These are phyloP conservation scores for Mycena alexandri DNA, from an alignment of 768 basidiomycete genomes.

Conservation along the genomic window DNA sequence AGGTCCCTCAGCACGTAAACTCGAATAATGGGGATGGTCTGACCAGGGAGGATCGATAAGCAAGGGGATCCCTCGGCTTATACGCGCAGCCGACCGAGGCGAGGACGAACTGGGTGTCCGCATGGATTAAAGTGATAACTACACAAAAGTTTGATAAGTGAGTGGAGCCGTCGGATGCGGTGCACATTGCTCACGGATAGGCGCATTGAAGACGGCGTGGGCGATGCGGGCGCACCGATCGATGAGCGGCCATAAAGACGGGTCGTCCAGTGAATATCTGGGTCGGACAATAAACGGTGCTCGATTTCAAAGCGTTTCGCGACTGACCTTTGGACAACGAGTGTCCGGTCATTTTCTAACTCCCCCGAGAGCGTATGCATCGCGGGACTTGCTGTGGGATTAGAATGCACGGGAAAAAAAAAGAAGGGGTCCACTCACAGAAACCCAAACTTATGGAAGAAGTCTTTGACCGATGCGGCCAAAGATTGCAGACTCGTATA, in stretches of 20 bases:
- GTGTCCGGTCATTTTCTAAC: conserved; percentile 4
- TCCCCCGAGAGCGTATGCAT: conserved; percentile 11
- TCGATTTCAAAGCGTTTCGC: no score
- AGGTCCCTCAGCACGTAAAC: neutral
- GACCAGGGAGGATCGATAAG: conserved; percentile 12
- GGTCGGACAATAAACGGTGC: neutral
- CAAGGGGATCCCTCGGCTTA: neutral
- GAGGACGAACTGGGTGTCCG: conserved; percentile 15
- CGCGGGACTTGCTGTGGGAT: conserved; percentile 1
- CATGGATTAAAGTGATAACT: conserved; percentile 22
- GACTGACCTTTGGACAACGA: conserved; percentile 10
- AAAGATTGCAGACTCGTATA: neutral
- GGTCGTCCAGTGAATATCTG: conserved; percentile 18
- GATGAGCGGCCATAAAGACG: conserved; percentile 8
- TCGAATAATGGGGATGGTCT: neutral
- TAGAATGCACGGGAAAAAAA: no score
- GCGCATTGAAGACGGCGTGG: conserved; percentile 10
- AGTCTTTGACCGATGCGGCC: conserved; percentile 4
- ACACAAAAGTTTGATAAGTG: no score
- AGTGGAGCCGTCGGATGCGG: neutral
- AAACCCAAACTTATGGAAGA: conserved; percentile 7
- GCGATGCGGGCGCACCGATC: conserved; percentile 24
- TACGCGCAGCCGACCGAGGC: neutral
- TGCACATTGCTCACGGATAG: conserved; percentile 12
- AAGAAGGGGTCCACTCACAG: neutral